Evolutionary conservation across 768 basidiomycete species (phyloP).

Genomic region (Mycena epipterygia): DNA sequence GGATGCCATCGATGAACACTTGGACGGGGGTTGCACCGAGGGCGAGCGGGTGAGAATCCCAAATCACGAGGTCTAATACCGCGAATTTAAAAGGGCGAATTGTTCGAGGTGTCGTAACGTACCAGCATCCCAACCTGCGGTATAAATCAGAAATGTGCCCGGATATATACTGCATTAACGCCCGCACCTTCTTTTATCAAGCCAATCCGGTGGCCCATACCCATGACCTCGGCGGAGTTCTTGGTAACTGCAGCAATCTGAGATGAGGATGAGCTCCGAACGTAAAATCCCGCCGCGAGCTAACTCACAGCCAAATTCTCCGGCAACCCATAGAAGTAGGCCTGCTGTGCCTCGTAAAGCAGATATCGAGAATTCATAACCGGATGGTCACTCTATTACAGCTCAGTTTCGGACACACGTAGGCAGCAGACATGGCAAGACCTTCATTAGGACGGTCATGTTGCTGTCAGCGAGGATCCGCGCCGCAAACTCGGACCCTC

Average conservation of each 20-base stretch:
- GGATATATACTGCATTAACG: slow-evolving; percentile 6
- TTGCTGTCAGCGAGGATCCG: slow-evolving; percentile 78
- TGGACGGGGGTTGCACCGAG: slow-evolving; percentile 90
- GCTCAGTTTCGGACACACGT: neutral
- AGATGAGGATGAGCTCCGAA: neutral
- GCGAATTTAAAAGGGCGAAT: neutral
- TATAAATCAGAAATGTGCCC: neutral
- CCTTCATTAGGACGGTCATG: slow-evolving; percentile 83
- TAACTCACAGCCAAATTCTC: slow-evolving; percentile 63
- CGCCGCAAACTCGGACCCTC: slow-evolving; percentile 85
- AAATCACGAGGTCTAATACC: slow-evolving; percentile 78
- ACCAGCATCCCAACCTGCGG: slow-evolving; percentile 84
- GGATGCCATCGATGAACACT: slow-evolving; percentile 93
- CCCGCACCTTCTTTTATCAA: slow-evolving; percentile 72
- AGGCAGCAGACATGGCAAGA: slow-evolving; percentile 34
- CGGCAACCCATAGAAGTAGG: slow-evolving; percentile 84
- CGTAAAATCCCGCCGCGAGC: neutral
- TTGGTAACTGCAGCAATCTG: slow-evolving; percentile 70
- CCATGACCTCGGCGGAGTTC: slow-evolving; percentile 78
- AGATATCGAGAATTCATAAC: slow-evolving; percentile 79
- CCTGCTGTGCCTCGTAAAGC: slow-evolving; percentile 88
- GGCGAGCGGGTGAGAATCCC: slow-evolving; percentile 88
- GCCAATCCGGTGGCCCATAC: slow-evolving; percentile 88
- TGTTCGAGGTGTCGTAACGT: slow-evolving; percentile 22
- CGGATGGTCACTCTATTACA: slow-evolving; percentile 74